Evolutionary conservation across 768 basidiomycete genomes (phyloP).

Genomic region (Serendipita sp.): DNA sequence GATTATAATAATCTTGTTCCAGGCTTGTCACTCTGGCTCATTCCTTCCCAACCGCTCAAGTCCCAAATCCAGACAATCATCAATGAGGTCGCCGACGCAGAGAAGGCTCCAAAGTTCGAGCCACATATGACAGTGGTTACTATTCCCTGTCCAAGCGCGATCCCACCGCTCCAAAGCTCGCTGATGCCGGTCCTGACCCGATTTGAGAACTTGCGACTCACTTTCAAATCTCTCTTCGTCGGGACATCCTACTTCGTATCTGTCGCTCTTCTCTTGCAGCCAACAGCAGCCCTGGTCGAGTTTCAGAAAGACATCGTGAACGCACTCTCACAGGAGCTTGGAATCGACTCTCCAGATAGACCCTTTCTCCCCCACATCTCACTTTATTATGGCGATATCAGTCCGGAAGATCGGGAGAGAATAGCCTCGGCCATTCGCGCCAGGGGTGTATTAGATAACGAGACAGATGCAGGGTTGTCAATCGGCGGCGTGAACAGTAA

Average conservation of each 20-base stretch:
- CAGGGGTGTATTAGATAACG: background rate
- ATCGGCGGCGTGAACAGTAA: slow-evolving; percentile 10
- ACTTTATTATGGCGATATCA: slow-evolving; percentile 12
- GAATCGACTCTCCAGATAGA: background rate
- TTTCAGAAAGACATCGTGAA: background rate
- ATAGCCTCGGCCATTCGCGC: slow-evolving; percentile 6
- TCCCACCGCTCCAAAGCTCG: background rate
- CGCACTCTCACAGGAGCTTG: background rate
- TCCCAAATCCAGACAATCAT: background rate
- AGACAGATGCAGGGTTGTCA: background rate
- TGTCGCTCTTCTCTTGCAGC: slow-evolving; percentile 9
- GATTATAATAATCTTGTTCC: background rate
- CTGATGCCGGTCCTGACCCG: slow-evolving; percentile 1
- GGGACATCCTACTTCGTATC: slow-evolving; percentile 11
- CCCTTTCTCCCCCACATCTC: slow-evolving; percentile 12
- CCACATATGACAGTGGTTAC: slow-evolving; percentile 12
- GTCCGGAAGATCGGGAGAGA: slow-evolving; percentile 9
- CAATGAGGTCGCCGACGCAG: slow-evolving; percentile 1
- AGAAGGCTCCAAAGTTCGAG: slow-evolving; percentile 9
- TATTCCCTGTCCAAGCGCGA: slow-evolving; percentile 5
- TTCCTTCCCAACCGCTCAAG: background rate
- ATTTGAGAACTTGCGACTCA: slow-evolving; percentile 3
- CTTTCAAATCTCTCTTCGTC: slow-evolving; percentile 9
- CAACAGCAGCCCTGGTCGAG: background rate
- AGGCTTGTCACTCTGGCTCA: slow-evolving; percentile 2